Conservation (phyloP, 768 basidiomycete genomes). For the Hericium coralloides region DNA sequence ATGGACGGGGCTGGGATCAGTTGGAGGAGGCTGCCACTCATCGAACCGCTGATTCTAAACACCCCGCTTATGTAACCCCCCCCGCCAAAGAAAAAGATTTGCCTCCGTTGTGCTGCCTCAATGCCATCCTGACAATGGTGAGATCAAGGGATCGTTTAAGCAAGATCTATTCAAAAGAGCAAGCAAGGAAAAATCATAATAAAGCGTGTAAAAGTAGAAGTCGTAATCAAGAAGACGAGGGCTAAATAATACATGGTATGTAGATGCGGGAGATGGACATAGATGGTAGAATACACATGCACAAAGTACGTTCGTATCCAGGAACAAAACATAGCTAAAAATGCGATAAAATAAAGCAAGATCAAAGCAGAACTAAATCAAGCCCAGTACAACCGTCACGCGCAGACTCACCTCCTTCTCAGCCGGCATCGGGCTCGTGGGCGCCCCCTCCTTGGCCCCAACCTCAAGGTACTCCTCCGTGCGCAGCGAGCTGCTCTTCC, state of each 20-base stretch:
- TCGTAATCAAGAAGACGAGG: not conserved
- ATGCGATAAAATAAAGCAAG: not conserved
- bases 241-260: not conserved
- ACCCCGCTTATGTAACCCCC: too few species aligned
- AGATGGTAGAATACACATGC: not conserved
- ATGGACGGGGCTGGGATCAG: too few species aligned
- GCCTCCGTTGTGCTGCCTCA: too few species aligned
- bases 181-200: not conserved
- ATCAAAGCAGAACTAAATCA: not conserved
- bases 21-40: too few species aligned
- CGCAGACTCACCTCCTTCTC: constrained; percentile 52
- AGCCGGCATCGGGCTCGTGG: not conserved
- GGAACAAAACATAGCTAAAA: not conserved
- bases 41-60: too few species aligned
- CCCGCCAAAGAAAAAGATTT: too few species aligned
- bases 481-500: constrained; percentile 61
- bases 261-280: not conserved
- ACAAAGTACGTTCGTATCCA: not conserved
- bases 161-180: not conserved
- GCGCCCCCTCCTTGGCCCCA: constrained; percentile 11
- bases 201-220: not conserved
- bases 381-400: constrained; percentile 59
- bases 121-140: too few species aligned
- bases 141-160: too few species aligned
- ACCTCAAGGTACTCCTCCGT: constrained; percentile 35